A percentile compares a stretch with the other conserved stretches of the same genome.
phyloP scores from a whole-genome alignment of 139 green algal species.

The Micromonas pusilla region DNA sequence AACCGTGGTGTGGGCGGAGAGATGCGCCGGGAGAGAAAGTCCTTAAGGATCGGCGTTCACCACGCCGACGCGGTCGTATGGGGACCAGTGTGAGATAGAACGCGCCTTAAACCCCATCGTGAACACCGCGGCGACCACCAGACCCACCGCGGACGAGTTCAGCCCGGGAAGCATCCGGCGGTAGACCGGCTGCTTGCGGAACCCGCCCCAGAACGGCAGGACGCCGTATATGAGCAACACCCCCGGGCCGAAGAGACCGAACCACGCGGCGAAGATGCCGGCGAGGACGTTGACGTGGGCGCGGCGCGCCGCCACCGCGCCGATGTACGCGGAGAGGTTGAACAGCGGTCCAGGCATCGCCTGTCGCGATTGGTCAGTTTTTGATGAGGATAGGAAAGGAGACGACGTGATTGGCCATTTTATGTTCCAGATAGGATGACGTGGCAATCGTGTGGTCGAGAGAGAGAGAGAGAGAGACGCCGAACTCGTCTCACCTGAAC shows the following conservation, averaged over 20 bases:
- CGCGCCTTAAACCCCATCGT: slow-evolving; percentile 61
- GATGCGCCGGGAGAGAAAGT: too few species aligned
- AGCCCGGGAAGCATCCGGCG: slow-evolving; percentile 55
- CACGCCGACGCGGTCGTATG: too few species aligned
- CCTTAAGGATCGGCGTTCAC: too few species aligned
- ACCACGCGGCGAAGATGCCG: slow-evolving; percentile 1
- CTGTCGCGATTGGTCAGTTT: too few species aligned
- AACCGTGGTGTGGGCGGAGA: too few species aligned
- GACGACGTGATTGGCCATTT: too few species aligned
- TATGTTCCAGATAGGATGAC: too few species aligned
- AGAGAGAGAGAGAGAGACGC: too few species aligned
- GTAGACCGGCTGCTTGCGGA: slow-evolving; percentile 31
- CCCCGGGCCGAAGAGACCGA: slow-evolving; percentile 78
- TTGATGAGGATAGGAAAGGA: too few species aligned
- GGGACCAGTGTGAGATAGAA: too few species aligned
- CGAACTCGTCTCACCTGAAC: slow-evolving; percentile 49
- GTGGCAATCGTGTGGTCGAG: too few species aligned
- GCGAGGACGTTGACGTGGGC: slow-evolving; percentile 38
- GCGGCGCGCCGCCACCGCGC: slow-evolving; percentile 67
- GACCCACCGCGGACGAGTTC: slow-evolving; percentile 76
- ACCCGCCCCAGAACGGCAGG: slow-evolving; percentile 81
- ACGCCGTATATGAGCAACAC: slow-evolving; percentile 87
- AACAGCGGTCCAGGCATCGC: slow-evolving; percentile 90
- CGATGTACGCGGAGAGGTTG: slow-evolving; percentile 92
- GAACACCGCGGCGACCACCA: slow-evolving; percentile 80